Conservation (phyloP, 495 filamentous ascomycete genomes). For the Hypoxylon lenormandii region DNA sequence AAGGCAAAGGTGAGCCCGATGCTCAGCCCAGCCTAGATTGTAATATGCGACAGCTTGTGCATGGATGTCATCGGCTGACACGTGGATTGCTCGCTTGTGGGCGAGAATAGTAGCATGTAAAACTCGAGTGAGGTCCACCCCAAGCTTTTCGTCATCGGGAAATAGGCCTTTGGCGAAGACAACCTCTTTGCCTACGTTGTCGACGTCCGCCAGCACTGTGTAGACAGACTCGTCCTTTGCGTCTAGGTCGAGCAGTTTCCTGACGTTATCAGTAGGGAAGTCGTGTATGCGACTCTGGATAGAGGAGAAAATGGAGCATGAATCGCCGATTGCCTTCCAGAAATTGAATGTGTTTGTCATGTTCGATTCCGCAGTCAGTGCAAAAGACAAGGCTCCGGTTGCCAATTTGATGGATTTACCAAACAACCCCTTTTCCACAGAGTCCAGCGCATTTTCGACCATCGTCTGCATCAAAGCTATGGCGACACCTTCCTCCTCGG, state of each 20-base stretch:
- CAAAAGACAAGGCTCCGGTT: constrained; percentile 61
- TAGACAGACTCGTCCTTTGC: constrained; percentile 67
- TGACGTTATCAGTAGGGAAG: constrained; percentile 68
- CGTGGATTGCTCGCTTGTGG: constrained; percentile 84
- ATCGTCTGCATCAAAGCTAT: constrained; percentile 88
- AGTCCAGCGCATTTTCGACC: constrained; percentile 80
- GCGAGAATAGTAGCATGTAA: constrained; percentile 80
- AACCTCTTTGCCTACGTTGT: constrained; percentile 70
- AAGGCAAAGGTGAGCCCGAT: constrained; percentile 77
- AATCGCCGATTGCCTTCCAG: constrained; percentile 94
- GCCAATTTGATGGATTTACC: constrained; percentile 79
- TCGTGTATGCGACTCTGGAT: constrained; percentile 72
- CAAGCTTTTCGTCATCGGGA: constrained; percentile 61
- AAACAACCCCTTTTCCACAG: constrained; percentile 82
- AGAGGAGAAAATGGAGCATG: constrained; percentile 82
- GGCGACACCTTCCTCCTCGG: constrained; percentile 83
- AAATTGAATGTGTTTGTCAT: constrained; percentile 83
- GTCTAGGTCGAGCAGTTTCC: constrained; percentile 64
- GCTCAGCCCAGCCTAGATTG: constrained; percentile 94
- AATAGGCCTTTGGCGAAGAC: constrained; percentile 58
- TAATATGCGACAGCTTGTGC: constrained; percentile 97
- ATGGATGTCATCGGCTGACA: constrained; percentile 78
- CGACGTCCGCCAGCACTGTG: constrained; percentile 74
- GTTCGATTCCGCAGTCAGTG: constrained; percentile 49
- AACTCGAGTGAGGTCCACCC: constrained; percentile 62